Conservation (phyloP, 2,329 filamentous ascomycete species). For the Dichotomopilus funicola region DNA sequence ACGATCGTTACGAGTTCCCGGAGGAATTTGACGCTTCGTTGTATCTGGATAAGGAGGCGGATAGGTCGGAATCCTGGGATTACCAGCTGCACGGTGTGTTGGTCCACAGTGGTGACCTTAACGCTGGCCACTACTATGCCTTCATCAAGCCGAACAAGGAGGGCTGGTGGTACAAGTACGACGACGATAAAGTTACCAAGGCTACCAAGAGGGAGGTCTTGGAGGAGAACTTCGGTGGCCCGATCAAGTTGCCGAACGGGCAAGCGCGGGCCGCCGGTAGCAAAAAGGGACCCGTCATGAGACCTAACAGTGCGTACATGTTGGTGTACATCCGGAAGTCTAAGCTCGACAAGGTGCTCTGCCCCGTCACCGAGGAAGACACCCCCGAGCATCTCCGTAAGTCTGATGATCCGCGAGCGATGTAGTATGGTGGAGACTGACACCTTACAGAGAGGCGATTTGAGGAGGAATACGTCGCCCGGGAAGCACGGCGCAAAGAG, state of each 20-base stretch:
- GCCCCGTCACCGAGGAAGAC: constrained; percentile 67
- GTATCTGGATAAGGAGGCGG: constrained; percentile 79
- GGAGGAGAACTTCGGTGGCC: constrained; percentile 94
- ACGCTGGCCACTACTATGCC: constrained; percentile 97
- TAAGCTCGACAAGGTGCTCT: constrained; percentile 73
- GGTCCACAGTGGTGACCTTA: constrained; percentile 92
- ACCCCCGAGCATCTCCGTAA: constrained; percentile 75
- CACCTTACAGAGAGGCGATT: constrained; percentile 54
- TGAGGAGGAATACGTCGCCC: constrained; percentile 70
- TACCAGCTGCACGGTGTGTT: constrained; percentile 94
- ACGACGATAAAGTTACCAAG: constrained; percentile 94
- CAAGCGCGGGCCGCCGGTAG: constrained; percentile 41
- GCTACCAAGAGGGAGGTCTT: constrained; percentile 86
- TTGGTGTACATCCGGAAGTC: constrained; percentile 92
- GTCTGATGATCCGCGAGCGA: constrained; percentile 23
- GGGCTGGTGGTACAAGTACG: constrained; percentile 93
- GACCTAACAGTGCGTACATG: constrained; percentile 91
- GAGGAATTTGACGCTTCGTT: constrained; percentile 77
- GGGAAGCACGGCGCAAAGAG: constrained; percentile 76
- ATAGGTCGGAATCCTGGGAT: constrained; percentile 79
- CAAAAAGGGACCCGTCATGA: constrained; percentile 54
- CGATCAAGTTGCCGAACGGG: constrained; percentile 55
- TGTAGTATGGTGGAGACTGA: not conserved
- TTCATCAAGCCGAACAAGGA: constrained; percentile 92
- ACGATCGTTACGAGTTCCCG: constrained; percentile 85